Percentiles rank a stretch among this genome's conserved stretches.
Evolutionary conservation across 176 grass and related monocot species (phyloP).

Genomic region (Zea mays): DNA sequence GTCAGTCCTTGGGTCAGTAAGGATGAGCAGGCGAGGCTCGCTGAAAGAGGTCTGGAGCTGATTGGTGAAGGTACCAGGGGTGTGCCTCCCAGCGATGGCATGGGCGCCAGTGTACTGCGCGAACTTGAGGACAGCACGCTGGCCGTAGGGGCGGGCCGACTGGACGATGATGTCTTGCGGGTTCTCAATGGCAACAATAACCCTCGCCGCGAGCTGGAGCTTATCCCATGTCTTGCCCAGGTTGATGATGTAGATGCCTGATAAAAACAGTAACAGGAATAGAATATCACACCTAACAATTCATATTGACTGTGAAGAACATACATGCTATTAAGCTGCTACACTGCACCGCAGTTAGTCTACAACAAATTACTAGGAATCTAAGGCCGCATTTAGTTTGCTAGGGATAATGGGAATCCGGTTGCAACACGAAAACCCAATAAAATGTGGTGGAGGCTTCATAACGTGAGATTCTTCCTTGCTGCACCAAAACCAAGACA

Average conservation of each 20-base stretch:
- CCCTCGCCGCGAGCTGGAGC: constrained; percentile 76
- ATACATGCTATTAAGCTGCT: neutral
- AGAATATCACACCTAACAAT: neutral
- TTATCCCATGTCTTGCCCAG: constrained; percentile 93
- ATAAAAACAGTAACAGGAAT: neutral
- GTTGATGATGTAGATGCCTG: constrained; percentile 91
- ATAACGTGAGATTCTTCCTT: too few species aligned
- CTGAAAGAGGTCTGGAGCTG: constrained; percentile 93
- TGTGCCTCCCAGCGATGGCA: constrained; percentile 85
- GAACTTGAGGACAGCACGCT: constrained; percentile 89
- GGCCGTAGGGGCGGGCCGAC: constrained; percentile 86
- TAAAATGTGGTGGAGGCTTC: too few species aligned
- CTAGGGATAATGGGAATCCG: too few species aligned
- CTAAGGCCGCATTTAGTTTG: too few species aligned
- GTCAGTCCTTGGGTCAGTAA: constrained; percentile 86
- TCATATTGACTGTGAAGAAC: neutral
- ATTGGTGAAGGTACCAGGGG: constrained; percentile 90
- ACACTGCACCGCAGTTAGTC: neutral
- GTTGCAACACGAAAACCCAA: too few species aligned
- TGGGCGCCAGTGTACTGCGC: constrained; percentile 86
- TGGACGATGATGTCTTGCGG: constrained; percentile 93
- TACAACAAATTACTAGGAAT: neutral
- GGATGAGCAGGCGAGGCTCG: constrained; percentile 86
- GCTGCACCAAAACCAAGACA: too few species aligned
- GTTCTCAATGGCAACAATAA: constrained; percentile 91